Conservation (phyloP, 805 yeast species). For the Kazachstania bromeliacearum region DNA sequence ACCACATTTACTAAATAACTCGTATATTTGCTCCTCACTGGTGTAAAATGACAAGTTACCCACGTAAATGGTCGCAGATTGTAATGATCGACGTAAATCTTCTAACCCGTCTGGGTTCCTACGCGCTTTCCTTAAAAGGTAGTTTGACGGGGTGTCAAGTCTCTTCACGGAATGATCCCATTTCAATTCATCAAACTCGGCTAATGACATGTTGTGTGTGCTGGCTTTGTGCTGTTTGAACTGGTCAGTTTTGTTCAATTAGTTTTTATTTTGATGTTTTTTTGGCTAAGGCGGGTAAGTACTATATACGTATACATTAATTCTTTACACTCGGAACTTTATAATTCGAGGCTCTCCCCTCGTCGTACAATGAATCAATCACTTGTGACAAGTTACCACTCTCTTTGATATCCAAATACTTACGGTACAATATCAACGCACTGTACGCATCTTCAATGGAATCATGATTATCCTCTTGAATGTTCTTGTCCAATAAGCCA, state of each 20-base stretch:
- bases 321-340: constrained; percentile 18
- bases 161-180: constrained; percentile 59
- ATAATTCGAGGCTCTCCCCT: constrained; percentile 39
- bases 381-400: constrained; percentile 51
- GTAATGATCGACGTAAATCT: constrained; percentile 56
- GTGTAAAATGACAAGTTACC: constrained; percentile 87
- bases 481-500: constrained; percentile 59
- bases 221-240: neutral
- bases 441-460: constrained; percentile 93
- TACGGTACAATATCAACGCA: constrained; percentile 68
- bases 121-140: constrained; percentile 58
- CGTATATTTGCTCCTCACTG: constrained; percentile 90
- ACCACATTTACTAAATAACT: constrained; percentile 77
- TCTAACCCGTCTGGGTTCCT: constrained; percentile 42
- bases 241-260: no score
- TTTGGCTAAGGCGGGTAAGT: neutral
- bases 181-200: constrained; percentile 44
- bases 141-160: constrained; percentile 62
- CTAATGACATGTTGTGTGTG: constrained; percentile 29
- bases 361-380: constrained; percentile 59
- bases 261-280: neutral
- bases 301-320: neutral
- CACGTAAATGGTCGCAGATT: constrained; percentile 73
- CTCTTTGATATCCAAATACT: constrained; percentile 52
- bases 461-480: constrained; percentile 91